phyloP scores from a whole-genome alignment of 2,329 filamentous ascomycete genomes.

The Aspergillus sp. region DNA sequence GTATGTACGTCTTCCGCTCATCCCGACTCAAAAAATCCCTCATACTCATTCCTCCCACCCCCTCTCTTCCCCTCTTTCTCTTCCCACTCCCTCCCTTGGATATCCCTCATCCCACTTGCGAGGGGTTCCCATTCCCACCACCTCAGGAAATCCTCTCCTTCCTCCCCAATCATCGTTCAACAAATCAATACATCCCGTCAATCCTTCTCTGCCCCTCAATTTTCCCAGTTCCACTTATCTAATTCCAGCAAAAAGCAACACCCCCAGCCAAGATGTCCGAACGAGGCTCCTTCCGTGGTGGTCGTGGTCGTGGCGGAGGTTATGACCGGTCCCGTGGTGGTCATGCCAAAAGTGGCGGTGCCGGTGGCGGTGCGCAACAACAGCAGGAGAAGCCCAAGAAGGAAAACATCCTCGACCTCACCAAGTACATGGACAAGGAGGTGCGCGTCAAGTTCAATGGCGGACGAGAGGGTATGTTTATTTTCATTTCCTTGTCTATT shows the following conservation, averaged over 20 bases:
- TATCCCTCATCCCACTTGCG: not conserved
- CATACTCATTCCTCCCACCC: constrained; percentile 13
- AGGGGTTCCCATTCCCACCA: not conserved
- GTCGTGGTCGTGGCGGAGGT: constrained; percentile 38
- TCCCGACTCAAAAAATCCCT: constrained; percentile 22
- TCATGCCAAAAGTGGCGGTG: constrained; percentile 48
- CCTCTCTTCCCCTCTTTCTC: too few species aligned
- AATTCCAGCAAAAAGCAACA: constrained; percentile 1
- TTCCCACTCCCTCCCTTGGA: not conserved
- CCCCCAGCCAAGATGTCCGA: constrained; percentile 36
- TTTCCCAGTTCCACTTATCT: not conserved
- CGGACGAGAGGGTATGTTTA: constrained; percentile 72
- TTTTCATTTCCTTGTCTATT: not conserved
- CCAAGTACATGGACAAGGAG: constrained; percentile 95
- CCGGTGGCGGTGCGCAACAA: constrained; percentile 49
- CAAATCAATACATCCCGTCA: not conserved
- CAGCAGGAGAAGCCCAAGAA: constrained; percentile 82
- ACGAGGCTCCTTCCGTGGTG: constrained; percentile 56
- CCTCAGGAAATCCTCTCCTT: not conserved
- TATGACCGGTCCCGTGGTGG: constrained; percentile 42
- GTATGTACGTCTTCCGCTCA: not conserved
- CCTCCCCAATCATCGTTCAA: constrained; percentile 3
- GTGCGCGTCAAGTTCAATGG: constrained; percentile 97
- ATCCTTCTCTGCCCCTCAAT: constrained; percentile 2
- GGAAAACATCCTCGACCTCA: constrained; percentile 94